A percentile compares a stretch with the other conserved stretches of the same genome.
phyloP scores from a whole-genome alignment of 345 rosid genomes.

The thale cress (Arabidopsis thaliana) region TAIR10.1 NC_003071.7:14819501-14820000 shows the following conservation, averaged over 20 bases:
- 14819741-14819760: slow-evolving; percentile 68
- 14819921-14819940: slow-evolving; percentile 84
- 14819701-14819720: slow-evolving; percentile 89
- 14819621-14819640: not conserved
- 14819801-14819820: slow-evolving; percentile 63
- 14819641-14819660: slow-evolving; percentile 68
- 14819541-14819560: slow-evolving; percentile 71
- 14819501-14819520: slow-evolving; percentile 67
- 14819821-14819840: slow-evolving; percentile 67
- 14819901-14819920: slow-evolving; percentile 88
- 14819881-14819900: slow-evolving; percentile 82
- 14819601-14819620: not conserved
- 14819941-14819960: slow-evolving; percentile 72
- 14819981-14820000: slow-evolving; percentile 78
- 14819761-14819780: slow-evolving; percentile 87
- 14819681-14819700: slow-evolving; percentile 80
- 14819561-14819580: slow-evolving; percentile 21
- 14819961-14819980: slow-evolving; percentile 89
- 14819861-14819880: slow-evolving; percentile 76
- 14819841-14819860: slow-evolving; percentile 92
- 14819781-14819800: slow-evolving; percentile 82
- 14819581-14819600: slow-evolving; percentile 4
- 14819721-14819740: slow-evolving; percentile 84
- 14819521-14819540: slow-evolving; percentile 69
- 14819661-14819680: slow-evolving; percentile 74